Conservation (phyloP, 345 rosid species). For the Heritiera littoralis region DNA sequence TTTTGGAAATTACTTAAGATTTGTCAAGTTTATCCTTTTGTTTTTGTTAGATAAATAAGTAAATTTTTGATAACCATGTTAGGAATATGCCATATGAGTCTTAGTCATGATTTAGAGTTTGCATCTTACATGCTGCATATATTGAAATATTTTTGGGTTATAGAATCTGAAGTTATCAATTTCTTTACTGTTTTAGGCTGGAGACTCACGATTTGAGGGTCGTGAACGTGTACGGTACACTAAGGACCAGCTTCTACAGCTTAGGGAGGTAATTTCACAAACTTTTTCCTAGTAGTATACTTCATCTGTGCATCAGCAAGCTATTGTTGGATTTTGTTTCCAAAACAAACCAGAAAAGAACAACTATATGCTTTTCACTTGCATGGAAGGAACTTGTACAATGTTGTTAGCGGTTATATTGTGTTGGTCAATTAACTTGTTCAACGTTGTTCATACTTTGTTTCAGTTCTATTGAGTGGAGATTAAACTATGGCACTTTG, state of each 20-base stretch:
- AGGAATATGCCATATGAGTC: neutral
- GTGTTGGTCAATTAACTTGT: neutral
- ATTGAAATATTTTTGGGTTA: neutral
- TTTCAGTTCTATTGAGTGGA: neutral
- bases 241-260: conserved; percentile 72
- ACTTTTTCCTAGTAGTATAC: neutral
- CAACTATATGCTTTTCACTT: neutral
- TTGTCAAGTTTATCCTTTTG: neutral
- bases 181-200: conserved; percentile 48
- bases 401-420: neutral
- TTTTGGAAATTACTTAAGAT: neutral
- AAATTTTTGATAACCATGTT: neutral
- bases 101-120: neutral
- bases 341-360: neutral
- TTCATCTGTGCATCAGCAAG: neutral
- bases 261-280: conserved; percentile 52
- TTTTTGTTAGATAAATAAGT: neutral
- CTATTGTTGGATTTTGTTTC: neutral
- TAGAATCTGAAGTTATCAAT: conserved; percentile 17
- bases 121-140: neutral
- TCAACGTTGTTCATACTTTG: neutral
- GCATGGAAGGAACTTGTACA: neutral
- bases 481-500: neutral
- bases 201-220: conserved; percentile 61
- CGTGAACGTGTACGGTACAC: conserved; percentile 63